These are phyloP conservation scores for Aquilaria yunnanensis DNA, from an alignment of 345 rosid genomes.

Conservation along the genomic window DNA sequence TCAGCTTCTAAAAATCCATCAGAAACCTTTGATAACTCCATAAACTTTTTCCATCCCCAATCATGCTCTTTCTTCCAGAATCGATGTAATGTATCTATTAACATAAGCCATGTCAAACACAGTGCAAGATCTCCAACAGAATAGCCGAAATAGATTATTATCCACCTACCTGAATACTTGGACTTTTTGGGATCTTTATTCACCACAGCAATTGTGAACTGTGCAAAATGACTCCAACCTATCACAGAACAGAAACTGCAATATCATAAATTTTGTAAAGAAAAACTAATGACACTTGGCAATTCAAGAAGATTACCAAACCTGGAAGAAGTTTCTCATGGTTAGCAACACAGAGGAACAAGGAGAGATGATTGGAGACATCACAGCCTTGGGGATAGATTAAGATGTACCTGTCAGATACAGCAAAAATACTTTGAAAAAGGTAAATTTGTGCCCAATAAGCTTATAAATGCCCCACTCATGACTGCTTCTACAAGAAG, in stretches of 20 bases:
- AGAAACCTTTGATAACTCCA: conserved; percentile 73
- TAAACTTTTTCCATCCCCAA: conserved; percentile 98
- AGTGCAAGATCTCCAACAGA: conserved; percentile 5
- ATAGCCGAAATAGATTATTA: conserved; percentile 10
- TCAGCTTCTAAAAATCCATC: conserved; percentile 86
- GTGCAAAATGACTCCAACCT: conserved; percentile 99
- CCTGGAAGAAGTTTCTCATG: conserved; percentile 97
- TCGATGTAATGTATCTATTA: conserved; percentile 80
- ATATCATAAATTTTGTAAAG: conserved; percentile 4
- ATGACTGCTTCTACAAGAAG: too few relatives aligned
- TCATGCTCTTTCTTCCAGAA: conserved; percentile 94
- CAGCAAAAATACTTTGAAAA: not conserved
- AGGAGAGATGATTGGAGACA: conserved; percentile 82
- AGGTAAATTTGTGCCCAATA: too few relatives aligned
- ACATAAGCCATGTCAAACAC: conserved; percentile 14
- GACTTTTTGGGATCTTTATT: conserved; percentile 91
- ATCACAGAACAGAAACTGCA: conserved; percentile 14
- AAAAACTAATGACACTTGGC: not conserved
- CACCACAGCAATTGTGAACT: conserved; percentile 87
- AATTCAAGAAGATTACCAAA: conserved; percentile 16
- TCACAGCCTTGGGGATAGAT: conserved; percentile 93
- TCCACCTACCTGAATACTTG: conserved; percentile 68
- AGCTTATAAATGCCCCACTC: too few relatives aligned
- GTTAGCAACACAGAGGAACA: conserved; percentile 88
- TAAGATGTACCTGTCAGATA: conserved; percentile 66